Evolutionary conservation across 805 yeast genomes (phyloP).

Genomic region (Saccharomycopsis lassenensis): DNA sequence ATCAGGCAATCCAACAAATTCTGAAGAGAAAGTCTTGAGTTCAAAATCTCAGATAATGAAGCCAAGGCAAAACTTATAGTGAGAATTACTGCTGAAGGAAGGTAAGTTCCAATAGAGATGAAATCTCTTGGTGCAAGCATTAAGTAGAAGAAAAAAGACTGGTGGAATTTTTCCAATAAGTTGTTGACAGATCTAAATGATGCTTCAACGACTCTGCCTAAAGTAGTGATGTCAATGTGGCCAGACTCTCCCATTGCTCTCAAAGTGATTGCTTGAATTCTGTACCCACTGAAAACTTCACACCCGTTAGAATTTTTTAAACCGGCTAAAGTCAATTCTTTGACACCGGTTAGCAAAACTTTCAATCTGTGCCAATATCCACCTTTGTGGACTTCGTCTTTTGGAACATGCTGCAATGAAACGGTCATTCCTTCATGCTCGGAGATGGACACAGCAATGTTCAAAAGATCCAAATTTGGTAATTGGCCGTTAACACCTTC

Average conservation of each 20-base stretch:
- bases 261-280: constrained; percentile 80
- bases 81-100: constrained; percentile 72
- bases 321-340: constrained; percentile 62
- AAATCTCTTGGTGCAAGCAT: constrained; percentile 67
- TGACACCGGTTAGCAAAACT: constrained; percentile 55
- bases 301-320: constrained; percentile 52
- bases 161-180: constrained; percentile 90
- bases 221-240: constrained; percentile 71
- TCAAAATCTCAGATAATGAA: constrained; percentile 46
- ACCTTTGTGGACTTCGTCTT: constrained; percentile 33
- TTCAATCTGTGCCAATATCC: constrained; percentile 46
- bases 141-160: constrained; percentile 87
- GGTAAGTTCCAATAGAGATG: constrained; percentile 87
- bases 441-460: constrained; percentile 63
- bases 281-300: constrained; percentile 93
- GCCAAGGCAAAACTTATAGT: constrained; percentile 62
- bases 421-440: constrained; percentile 68
- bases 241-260: constrained; percentile 54
- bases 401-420: constrained; percentile 50
- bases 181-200: constrained; percentile 83
- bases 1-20: constrained; percentile 18
- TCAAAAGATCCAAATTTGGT: constrained; percentile 85
- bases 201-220: constrained; percentile 85
- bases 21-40: constrained; percentile 28
- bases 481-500: constrained; percentile 92